Conservation (phyloP, 306 rosid genomes). For the Quercus engelmannii region DNA sequence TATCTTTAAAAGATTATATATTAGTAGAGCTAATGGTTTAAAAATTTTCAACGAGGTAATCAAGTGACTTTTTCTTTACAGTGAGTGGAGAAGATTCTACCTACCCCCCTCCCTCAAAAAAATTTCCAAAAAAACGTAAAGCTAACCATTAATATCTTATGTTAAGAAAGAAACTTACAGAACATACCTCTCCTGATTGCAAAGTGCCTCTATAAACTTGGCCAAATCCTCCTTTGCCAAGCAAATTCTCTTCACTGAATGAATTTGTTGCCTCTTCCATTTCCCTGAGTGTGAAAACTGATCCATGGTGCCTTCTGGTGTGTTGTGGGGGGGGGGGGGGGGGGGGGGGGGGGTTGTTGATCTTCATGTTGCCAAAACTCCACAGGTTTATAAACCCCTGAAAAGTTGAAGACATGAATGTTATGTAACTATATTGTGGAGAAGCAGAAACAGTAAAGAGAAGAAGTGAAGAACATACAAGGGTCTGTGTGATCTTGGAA, state of each 20-base stretch:
- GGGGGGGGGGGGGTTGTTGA: constrained; percentile 48
- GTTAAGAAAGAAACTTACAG: neutral
- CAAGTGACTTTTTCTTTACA: no score
- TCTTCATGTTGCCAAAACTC: constrained; percentile 81
- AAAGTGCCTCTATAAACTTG: constrained; percentile 60
- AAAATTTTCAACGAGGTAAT: no score
- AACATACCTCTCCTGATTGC: constrained; percentile 74
- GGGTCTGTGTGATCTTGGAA: constrained; percentile 74
- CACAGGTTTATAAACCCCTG: constrained; percentile 83
- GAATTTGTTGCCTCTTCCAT: constrained; percentile 90
- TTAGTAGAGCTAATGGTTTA: no score
- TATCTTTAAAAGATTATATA: no score
- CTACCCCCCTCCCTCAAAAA: no score
- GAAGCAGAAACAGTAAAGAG: neutral
- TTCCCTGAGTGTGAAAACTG: constrained; percentile 79
- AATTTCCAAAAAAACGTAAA: neutral
- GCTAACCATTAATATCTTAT: neutral
- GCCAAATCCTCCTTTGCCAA: constrained; percentile 96
- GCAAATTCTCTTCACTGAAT: constrained; percentile 70
- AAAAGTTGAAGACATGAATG: neutral
- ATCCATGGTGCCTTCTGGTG: constrained; percentile 64
- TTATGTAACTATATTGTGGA: neutral
- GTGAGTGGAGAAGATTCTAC: no score
- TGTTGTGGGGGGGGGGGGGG: constrained; percentile 42
- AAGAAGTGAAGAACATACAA: constrained; percentile 39